Conservation (phyloP, 176 grass and related monocot genomes). For the Avena sativa region DNA sequence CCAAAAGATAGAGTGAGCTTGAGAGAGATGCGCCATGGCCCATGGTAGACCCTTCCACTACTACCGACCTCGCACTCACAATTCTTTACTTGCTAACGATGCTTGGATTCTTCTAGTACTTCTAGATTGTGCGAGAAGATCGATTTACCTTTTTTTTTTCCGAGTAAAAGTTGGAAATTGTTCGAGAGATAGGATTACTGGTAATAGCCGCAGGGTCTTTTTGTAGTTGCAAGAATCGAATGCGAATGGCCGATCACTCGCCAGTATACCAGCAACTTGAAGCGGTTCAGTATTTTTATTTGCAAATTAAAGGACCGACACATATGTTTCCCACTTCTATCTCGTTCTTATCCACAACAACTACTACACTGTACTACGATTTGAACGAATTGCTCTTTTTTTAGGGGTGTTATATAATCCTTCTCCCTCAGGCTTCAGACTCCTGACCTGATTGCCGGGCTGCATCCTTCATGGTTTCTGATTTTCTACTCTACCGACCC, state of each 20-base stretch:
- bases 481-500: too few relatives aligned
- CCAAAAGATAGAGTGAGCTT: background rate
- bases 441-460: too few relatives aligned
- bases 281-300: too few relatives aligned
- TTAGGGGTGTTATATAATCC: too few relatives aligned
- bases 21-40: background rate
- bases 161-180: background rate
- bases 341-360: background rate
- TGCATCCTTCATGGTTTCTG: too few relatives aligned
- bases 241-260: background rate
- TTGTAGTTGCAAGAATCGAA: conserved; percentile 32
- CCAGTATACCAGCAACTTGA: background rate
- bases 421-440: too few relatives aligned
- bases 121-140: conserved; percentile 21
- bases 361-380: background rate
- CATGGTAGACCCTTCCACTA: conserved; percentile 45
- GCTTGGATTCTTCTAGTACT: conserved; percentile 11
- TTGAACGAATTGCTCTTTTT: background rate
- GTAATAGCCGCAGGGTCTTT: background rate
- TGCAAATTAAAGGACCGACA: background rate
- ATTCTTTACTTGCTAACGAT: conserved; percentile 10
- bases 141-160: background rate
- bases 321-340: background rate
- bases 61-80: background rate
- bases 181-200: too few relatives aligned